Evolutionary conservation across 306 rosid genomes (phyloP).

Genomic region (Macrotyloma uniflorum): DNA sequence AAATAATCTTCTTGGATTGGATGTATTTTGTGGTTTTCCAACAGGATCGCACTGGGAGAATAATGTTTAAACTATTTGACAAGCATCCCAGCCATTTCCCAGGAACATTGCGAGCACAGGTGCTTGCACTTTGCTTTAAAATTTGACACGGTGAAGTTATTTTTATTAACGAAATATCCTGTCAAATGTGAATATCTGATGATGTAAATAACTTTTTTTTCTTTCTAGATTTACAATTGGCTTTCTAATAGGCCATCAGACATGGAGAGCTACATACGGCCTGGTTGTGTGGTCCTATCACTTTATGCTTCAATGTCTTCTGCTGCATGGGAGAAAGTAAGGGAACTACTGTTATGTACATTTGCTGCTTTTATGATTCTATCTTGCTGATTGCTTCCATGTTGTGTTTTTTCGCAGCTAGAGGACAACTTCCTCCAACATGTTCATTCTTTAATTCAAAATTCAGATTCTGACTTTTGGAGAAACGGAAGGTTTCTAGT

Average conservation of each 20-base stretch:
- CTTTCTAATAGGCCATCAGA: constrained; percentile 88
- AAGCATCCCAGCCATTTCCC: constrained; percentile 95
- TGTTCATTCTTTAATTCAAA: constrained; percentile 62
- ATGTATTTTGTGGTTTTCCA: constrained; percentile 26
- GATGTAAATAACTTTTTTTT: neutral
- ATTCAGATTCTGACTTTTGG: constrained; percentile 75
- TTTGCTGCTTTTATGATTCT: constrained; percentile 10
- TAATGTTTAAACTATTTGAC: constrained; percentile 81
- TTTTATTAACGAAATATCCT: constrained; percentile 1
- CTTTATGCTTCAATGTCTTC: constrained; percentile 75
- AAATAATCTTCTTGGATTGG: constrained; percentile 26
- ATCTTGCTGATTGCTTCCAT: constrained; percentile 44
- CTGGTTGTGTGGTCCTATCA: constrained; percentile 90
- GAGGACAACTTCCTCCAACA: constrained; percentile 72
- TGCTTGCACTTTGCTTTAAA: constrained; percentile 24
- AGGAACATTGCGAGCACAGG: constrained; percentile 78
- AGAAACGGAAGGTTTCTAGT: constrained; percentile 88
- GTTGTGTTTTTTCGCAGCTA: constrained; percentile 56
- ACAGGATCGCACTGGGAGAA: constrained; percentile 87
- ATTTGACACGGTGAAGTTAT: neutral
- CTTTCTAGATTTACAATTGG: constrained; percentile 74
- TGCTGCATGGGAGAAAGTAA: constrained; percentile 80
- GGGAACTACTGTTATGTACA: constrained; percentile 43
- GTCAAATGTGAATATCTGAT: neutral
- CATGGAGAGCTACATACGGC: constrained; percentile 95